Evolutionary conservation across 495 filamentous ascomycete genomes (phyloP).

Genomic region (Astrothelium macrocarpum): DNA sequence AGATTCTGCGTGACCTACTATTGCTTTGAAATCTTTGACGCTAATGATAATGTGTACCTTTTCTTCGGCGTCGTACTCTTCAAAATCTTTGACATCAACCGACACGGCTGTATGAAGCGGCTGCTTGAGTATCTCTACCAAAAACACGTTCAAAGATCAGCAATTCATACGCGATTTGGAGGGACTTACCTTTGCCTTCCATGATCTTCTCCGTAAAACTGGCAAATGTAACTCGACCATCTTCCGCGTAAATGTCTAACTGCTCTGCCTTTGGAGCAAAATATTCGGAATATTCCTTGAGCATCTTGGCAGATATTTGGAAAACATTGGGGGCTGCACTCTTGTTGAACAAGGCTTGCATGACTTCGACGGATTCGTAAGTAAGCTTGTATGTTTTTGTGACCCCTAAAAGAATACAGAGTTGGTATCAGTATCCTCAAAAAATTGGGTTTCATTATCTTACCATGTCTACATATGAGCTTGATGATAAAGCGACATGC

Average conservation of each 20-base stretch:
- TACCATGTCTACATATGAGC: constrained; percentile 80
- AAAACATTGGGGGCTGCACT: constrained; percentile 62
- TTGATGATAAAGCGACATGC: constrained; percentile 75
- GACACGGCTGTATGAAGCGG: constrained; percentile 88
- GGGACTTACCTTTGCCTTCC: constrained; percentile 61
- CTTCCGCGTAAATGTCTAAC: constrained; percentile 73
- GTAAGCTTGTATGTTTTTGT: constrained; percentile 86
- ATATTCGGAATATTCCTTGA: constrained; percentile 81
- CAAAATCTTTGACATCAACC: constrained; percentile 78
- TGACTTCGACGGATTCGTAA: constrained; percentile 71
- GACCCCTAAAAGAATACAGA: constrained; percentile 53
- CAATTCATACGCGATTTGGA: not conserved
- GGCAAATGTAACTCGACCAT: constrained; percentile 65
- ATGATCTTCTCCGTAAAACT: constrained; percentile 90
- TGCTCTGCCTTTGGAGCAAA: constrained; percentile 87
- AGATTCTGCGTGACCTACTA: constrained; percentile 74
- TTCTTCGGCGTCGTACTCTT: constrained; percentile 67
- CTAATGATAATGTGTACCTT: constrained; percentile 79
- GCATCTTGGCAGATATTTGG: constrained; percentile 61
- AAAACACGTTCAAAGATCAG: constrained; percentile 30
- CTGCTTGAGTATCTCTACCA: constrained; percentile 71
- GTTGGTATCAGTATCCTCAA: not conserved
- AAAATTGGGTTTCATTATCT: constrained; percentile 9
- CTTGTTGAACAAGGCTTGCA: constrained; percentile 80
- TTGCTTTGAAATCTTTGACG: constrained; percentile 90